Percentiles rank a stretch among this genome's conserved stretches.
These are phyloP conservation scores for Aspergillus fijiensis DNA, from an alignment of 2,329 filamentous ascomycete species.

Conservation along the genomic window DNA sequence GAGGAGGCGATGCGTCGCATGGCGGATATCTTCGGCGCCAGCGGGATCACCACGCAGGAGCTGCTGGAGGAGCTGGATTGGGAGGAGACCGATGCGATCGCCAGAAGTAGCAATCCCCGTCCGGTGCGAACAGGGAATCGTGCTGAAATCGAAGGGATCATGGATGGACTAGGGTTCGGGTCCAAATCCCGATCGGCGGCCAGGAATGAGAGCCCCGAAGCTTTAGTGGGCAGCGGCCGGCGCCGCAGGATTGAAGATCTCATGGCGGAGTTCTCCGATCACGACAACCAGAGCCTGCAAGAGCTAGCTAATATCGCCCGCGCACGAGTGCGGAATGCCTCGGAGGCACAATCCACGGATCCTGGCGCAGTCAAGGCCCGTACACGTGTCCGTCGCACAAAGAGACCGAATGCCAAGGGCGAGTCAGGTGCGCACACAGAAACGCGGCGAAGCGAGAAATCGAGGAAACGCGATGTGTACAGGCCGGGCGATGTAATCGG, in stretches of 20 bases:
- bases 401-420: conserved; percentile 22
- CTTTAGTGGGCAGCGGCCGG: conserved; percentile 1
- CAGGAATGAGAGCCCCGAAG: conserved; percentile 12
- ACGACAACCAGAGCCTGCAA: conserved; percentile 20
- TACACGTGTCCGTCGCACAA: conserved; percentile 27
- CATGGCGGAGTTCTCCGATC: conserved; percentile 14
- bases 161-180: conserved; percentile 36
- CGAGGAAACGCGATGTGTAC: conserved; percentile 30
- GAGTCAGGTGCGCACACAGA: conserved; percentile 13
- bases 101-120: conserved; percentile 20
- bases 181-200: conserved; percentile 12
- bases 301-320: conserved; percentile 22
- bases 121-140: conserved; percentile 21
- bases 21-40: conserved; percentile 71
- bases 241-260: conserved; percentile 16
- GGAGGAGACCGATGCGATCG: conserved; percentile 42
- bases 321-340: conserved; percentile 19
- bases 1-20: conserved; percentile 69
- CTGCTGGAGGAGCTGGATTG: conserved; percentile 54
- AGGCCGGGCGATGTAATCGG: conserved; percentile 62
- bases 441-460: conserved; percentile 23
- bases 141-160: conserved; percentile 36
- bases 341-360: conserved; percentile 1
- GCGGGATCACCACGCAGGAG: conserved; percentile 59
- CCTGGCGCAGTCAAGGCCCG: conserved; percentile 23